Evolutionary conservation across 768 basidiomycete genomes (phyloP).

Genomic region (Dacryopinax primogenitus): DNA sequence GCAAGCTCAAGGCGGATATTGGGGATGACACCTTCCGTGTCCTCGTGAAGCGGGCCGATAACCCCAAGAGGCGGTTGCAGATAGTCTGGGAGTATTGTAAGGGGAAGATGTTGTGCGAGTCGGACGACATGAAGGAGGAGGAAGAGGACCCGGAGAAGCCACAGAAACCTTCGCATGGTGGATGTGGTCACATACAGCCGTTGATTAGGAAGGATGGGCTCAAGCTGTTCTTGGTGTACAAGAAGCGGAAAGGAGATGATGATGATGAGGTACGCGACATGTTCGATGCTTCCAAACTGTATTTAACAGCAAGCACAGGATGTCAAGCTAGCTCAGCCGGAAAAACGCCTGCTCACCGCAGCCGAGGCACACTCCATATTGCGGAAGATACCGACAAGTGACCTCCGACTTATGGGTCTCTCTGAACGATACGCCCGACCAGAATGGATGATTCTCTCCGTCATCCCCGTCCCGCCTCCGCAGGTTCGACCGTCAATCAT

Average conservation of each 20-base stretch:
- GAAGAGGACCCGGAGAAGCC: conserved; percentile 53
- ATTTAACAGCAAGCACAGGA: conserved; percentile 37
- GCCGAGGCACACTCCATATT: conserved; percentile 88
- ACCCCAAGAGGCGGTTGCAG: conserved; percentile 77
- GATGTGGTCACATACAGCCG: conserved; percentile 89
- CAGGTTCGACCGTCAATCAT: conserved; percentile 97
- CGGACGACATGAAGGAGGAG: conserved; percentile 81
- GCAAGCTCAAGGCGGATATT: conserved; percentile 91
- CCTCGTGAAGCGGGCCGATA: conserved; percentile 58
- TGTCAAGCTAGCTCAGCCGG: conserved; percentile 64
- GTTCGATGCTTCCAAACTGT: conserved; percentile 12
- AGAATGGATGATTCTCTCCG: conserved; percentile 99
- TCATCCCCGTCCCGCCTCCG: conserved; percentile 93
- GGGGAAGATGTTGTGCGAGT: conserved; percentile 74
- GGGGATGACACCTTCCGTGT: conserved; percentile 22
- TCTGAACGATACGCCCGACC: conserved; percentile 93
- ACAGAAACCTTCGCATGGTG: conserved; percentile 47
- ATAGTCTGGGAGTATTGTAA: conserved; percentile 80
- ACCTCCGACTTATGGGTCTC: conserved; percentile 78
- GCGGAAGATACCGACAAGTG: conserved; percentile 85
- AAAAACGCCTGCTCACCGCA: conserved; percentile 69
- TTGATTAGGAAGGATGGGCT: conserved; percentile 84
- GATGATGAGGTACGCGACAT: conserved; percentile 33
- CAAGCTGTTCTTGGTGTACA: conserved; percentile 89
- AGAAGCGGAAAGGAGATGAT: conserved; percentile 86